Evolutionary conservation across 768 basidiomycete genomes (phyloP).

Genomic region (Psilocybe cyanescens): DNA sequence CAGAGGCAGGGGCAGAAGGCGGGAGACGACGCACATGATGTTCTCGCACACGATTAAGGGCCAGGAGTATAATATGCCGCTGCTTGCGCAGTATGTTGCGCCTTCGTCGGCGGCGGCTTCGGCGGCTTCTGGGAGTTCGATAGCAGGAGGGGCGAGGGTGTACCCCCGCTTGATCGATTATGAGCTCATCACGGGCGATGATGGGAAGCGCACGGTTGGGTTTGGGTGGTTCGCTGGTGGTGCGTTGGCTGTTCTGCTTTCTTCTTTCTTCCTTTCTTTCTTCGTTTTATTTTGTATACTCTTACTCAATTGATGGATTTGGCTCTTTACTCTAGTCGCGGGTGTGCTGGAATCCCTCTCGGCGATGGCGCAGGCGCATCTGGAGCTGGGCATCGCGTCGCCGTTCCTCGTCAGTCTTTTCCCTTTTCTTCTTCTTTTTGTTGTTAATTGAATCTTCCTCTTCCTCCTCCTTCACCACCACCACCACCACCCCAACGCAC

Average conservation of each 20-base stretch:
- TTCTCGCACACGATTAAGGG: slow-evolving; percentile 94
- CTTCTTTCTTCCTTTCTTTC: not conserved
- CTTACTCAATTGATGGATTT: too few species aligned
- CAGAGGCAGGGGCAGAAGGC: too few species aligned
- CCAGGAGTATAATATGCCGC: slow-evolving; percentile 82
- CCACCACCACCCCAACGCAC: too few species aligned
- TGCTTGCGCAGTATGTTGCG: slow-evolving; percentile 68
- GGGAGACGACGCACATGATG: slow-evolving; percentile 72
- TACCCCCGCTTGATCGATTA: slow-evolving; percentile 77
- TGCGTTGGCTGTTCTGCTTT: slow-evolving; percentile 25
- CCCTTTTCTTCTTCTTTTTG: not conserved
- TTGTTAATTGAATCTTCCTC: not conserved
- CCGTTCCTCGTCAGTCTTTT: slow-evolving; percentile 74
- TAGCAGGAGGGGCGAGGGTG: not conserved
- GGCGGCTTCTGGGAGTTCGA: not conserved
- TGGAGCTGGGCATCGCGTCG: slow-evolving; percentile 78
- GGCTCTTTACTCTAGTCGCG: slow-evolving; percentile 53
- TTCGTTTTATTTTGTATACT: not conserved
- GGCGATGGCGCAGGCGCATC: slow-evolving; percentile 76
- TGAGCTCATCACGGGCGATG: slow-evolving; percentile 69
- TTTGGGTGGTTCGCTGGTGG: slow-evolving; percentile 96
- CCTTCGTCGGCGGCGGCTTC: slow-evolving; percentile 13
- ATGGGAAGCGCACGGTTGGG: slow-evolving; percentile 78
- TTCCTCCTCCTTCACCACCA: not conserved
- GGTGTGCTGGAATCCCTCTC: slow-evolving; percentile 84